Evolutionary conservation across 192 early-diverging fungal genomes (phyloP).

Genomic region (Coemansia sp.): DNA sequence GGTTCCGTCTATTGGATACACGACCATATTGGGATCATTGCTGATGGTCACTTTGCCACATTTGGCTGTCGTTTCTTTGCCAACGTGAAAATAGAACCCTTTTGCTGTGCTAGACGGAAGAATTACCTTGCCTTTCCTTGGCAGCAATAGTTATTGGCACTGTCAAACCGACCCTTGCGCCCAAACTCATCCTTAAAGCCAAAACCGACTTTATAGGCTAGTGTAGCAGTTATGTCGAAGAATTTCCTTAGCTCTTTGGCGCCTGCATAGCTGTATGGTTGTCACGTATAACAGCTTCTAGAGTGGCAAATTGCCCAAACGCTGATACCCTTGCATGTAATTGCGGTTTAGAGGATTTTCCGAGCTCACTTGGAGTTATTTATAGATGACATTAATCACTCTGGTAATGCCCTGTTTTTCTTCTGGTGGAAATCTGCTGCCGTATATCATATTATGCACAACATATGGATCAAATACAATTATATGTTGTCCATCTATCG

Average conservation of each 20-base stretch:
- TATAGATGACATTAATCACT: no score
- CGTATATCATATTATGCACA: no score
- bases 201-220: constrained; percentile 29
- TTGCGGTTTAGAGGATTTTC: no score
- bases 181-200: constrained; percentile 55
- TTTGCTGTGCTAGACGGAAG: constrained; percentile 62
- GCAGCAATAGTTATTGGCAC: constrained; percentile 30
- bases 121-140: constrained; percentile 51
- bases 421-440: no score
- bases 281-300: no score
- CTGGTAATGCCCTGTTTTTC: no score
- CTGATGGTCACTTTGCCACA: constrained; percentile 58
- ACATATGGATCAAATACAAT: no score
- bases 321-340: no score
- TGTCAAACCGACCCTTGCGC: constrained; percentile 46
- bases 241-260: constrained; percentile 36
- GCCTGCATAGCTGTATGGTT: constrained; percentile 4
- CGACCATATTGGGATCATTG: constrained; percentile 59
- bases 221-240: constrained; percentile 20
- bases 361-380: no score
- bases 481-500: no score
- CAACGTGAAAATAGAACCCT: constrained; percentile 67
- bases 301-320: no score
- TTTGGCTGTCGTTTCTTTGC: constrained; percentile 80
- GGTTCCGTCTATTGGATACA: constrained; percentile 84